Evolutionary conservation across 225 moss, liverwort and hornwort species (phyloP), one percentile per base, ranked within the genome.

Genomic region (Anthoceros angustus): DNA sequence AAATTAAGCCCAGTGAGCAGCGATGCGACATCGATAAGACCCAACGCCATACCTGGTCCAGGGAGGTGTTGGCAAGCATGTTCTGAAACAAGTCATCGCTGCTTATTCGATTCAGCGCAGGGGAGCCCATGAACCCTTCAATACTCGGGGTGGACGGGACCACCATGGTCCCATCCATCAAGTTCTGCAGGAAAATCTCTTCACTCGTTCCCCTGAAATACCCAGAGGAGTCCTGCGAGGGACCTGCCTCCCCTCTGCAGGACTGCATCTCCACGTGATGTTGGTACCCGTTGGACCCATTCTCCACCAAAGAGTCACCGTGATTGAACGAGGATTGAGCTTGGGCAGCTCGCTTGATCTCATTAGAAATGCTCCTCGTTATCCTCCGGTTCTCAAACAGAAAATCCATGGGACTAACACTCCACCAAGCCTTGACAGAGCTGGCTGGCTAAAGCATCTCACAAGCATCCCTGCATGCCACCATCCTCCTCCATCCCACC

Each of bases 101-200:
- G 55, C 55, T 55, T 18, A 55, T 55, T 5, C 55, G 55, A 23
- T 55, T 20, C 8, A 55, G 55, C 12, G n/a, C 55, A 0, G 55
- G 55, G 14, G 16, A 15, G 55, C 55, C 55, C 55, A 55, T 55
- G 7, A 55, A 55, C 5, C 55, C 55, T 6, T 55, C 55, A 18
- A 55, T 55, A 23, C 55, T 55, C 1, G 55, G 55, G 55, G 55
- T 55, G 55, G 55, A 55, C 7, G 55, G 55, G 1, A 55, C 55
- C 55, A 15, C 55, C 55, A 20, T 20, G 7, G 8, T 18, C 23
- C n/a, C 55, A 9, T 55, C 55, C 55, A 55, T 15, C 7, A 55
- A 18, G 55, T 55, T 55, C n/a, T 55, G 55, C 55, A 55, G 23
- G 55, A 55, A 55, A 55, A 55, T 55, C n/a, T 55, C 55, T 23